Evolutionary conservation across 495 filamentous ascomycete species (phyloP), one percentile per base, ranked within the genome.

Genomic region (Hypoxylon rickii): DNA sequence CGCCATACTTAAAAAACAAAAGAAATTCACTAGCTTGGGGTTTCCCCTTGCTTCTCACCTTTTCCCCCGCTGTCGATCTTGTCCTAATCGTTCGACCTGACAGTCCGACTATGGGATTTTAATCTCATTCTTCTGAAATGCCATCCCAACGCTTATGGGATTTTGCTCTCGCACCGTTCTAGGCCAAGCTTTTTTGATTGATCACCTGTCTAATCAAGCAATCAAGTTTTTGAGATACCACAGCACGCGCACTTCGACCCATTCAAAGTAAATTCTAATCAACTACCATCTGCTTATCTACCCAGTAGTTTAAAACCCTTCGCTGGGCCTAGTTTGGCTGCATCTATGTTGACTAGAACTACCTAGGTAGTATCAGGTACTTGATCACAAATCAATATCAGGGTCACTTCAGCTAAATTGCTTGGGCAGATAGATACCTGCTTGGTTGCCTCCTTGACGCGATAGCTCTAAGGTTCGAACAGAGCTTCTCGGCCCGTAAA

Each of bases 1-100:
- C 3, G 32, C n/a, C n/a, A n/a, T n/a, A 13, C 3, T 16, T 13
- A 38, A 38, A 38, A 18, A 29, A 29, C 24, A 10, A 4, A 4
- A 29, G 4, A 10, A 4, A 29, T 4, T 29, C 4, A 10, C 10
- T 29, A 29, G 24, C 10, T 29, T 29, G 24, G 2, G 34, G n/a
- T n/a, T 17, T 17, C 5, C 8, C 34, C 13, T 43, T 41, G 26
- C 49, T 24, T 51, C 40, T 42, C n/a, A n/a, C n/a, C n/a, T n/a
- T n/a, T n/a, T n/a, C n/a, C 51, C 58, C 52, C 59, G 51, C 53
- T 53, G 59, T 45, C 32, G 59, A 61, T 61, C 58, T 42, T 49
- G 12, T 36, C 52, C 58, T 31, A 50, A 52, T 39, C 12, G 7
- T 8, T 11, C 18, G 38, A 36, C 10, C 29, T 44, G 7, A 44